Percentiles rank a stretch among this genome's conserved stretches.
phyloP scores from a whole-genome alignment of 257 asterid genomes.

The Solanum arcanum region DNA sequence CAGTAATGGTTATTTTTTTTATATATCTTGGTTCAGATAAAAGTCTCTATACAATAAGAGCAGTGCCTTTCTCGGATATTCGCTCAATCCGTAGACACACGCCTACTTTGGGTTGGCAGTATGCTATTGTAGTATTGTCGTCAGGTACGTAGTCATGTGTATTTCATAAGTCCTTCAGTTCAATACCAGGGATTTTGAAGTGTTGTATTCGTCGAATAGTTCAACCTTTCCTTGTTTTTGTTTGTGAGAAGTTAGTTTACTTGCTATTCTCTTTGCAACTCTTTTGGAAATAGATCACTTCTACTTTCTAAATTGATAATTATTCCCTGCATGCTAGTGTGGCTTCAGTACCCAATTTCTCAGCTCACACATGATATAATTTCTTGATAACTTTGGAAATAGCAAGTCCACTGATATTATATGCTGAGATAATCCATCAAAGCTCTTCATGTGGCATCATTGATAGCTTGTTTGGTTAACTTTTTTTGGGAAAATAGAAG shows the following conservation, averaged over 20 bases:
- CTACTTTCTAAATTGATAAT: neutral
- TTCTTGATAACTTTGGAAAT: neutral
- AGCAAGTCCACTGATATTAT: neutral
- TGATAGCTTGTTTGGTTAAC: neutral
- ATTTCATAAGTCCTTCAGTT: neutral
- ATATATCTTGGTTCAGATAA: slow-evolving; percentile 53
- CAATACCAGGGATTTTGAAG: neutral
- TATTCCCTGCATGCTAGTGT: neutral
- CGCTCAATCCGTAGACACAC: slow-evolving; percentile 86
- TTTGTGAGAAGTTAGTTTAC: neutral
- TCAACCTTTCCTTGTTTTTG: neutral
- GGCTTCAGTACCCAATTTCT: neutral
- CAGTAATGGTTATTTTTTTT: slow-evolving; percentile 3
- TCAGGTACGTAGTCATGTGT: slow-evolving; percentile 44
- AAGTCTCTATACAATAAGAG: slow-evolving; percentile 74
- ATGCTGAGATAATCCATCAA: neutral
- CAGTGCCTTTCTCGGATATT: slow-evolving; percentile 79
- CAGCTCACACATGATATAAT: neutral
- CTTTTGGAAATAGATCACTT: neutral
- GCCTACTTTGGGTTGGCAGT: slow-evolving; percentile 92
- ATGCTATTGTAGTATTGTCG: slow-evolving; percentile 71
- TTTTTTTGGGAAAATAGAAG: neutral
- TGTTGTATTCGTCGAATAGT: neutral
- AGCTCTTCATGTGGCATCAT: neutral
- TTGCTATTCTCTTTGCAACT: neutral